phyloP scores from a whole-genome alignment of 2,329 filamentous ascomycete genomes.

The Xylariaceae sp. region DNA sequence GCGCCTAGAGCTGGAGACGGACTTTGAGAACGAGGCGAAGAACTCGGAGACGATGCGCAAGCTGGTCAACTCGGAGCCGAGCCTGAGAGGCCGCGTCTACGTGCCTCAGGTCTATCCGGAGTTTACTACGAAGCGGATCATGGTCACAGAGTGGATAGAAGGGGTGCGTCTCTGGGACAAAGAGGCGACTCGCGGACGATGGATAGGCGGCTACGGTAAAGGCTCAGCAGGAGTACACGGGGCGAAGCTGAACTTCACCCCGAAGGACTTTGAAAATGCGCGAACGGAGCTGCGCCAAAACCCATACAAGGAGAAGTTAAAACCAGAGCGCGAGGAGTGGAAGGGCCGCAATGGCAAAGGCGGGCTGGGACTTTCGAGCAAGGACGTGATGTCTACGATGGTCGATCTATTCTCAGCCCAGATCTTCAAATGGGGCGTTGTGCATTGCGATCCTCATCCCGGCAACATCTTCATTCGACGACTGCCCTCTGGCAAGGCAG shows the following conservation, averaged over 20 bases:
- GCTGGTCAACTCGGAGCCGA: conserved; percentile 70
- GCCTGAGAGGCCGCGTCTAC: conserved; percentile 77
- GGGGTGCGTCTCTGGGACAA: conserved; percentile 92
- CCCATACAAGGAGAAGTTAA: conserved; percentile 57
- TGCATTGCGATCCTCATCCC: conserved; percentile 96
- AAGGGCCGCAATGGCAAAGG: conserved; percentile 67
- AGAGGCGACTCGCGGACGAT: conserved; percentile 68
- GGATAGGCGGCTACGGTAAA: conserved; percentile 71
- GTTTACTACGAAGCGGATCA: conserved; percentile 74
- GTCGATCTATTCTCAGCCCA: conserved; percentile 94
- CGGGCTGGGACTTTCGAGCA: conserved; percentile 76
- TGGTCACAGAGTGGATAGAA: conserved; percentile 98
- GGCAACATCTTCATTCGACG: conserved; percentile 96
- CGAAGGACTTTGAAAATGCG: conserved; percentile 42
- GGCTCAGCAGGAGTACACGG: conserved; percentile 77
- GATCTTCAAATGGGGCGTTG: conserved; percentile 94
- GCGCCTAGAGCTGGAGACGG: conserved; percentile 86
- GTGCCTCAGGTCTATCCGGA: conserved; percentile 82
- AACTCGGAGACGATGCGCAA: conserved; percentile 82
- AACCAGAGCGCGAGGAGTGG: conserved; percentile 79
- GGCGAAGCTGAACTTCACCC: conserved; percentile 48
- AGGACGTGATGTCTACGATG: conserved; percentile 94
- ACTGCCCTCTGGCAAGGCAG: conserved; percentile 72
- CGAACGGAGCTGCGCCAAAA: conserved; percentile 45
- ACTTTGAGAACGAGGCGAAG: conserved; percentile 86